A percentile compares a stretch with the other conserved stretches of the same genome.
phyloP scores from a whole-genome alignment of 1,139 yeast genomes.

The Debaryomyces udenii region DNA sequence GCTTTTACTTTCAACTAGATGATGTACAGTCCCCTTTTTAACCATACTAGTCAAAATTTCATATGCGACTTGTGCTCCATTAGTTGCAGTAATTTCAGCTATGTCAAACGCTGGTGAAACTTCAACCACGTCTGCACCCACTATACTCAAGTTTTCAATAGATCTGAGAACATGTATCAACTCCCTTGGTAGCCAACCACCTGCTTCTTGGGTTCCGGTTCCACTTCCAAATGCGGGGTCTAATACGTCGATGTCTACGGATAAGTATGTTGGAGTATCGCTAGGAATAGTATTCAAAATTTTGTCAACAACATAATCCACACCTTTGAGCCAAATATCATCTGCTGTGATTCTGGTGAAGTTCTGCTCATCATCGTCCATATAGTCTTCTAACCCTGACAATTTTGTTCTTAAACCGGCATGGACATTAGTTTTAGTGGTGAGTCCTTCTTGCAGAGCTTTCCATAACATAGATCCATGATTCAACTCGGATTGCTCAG shows the following conservation, averaged over 20 bases:
- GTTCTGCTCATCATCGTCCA: conserved; percentile 65
- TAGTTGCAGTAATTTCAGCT: conserved; percentile 74
- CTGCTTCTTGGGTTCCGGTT: conserved; percentile 83
- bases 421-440: conserved; percentile 61
- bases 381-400: conserved; percentile 62
- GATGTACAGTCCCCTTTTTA: conserved; percentile 47
- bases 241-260: conserved; percentile 78
- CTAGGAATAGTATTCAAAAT: conserved; percentile 54
- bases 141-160: conserved; percentile 60
- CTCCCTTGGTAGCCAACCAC: conserved; percentile 82
- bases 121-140: conserved; percentile 81
- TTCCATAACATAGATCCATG: conserved; percentile 86
- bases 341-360: conserved; percentile 68
- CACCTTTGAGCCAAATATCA: conserved; percentile 67
- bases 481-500: conserved; percentile 63
- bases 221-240: conserved; percentile 84
- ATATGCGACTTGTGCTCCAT: conserved; percentile 75
- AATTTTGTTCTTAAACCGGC: conserved; percentile 75
- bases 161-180: conserved; percentile 62
- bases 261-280: conserved; percentile 66
- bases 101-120: conserved; percentile 74
- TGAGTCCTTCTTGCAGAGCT: conserved; percentile 68
- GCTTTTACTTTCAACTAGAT: conserved; percentile 9
- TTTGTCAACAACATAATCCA: conserved; percentile 51
- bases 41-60: conserved; percentile 76